Evolutionary conservation across 768 basidiomycete genomes (phyloP), one percentile per base, ranked within the genome.

Genomic region (Russula vinacea): DNA sequence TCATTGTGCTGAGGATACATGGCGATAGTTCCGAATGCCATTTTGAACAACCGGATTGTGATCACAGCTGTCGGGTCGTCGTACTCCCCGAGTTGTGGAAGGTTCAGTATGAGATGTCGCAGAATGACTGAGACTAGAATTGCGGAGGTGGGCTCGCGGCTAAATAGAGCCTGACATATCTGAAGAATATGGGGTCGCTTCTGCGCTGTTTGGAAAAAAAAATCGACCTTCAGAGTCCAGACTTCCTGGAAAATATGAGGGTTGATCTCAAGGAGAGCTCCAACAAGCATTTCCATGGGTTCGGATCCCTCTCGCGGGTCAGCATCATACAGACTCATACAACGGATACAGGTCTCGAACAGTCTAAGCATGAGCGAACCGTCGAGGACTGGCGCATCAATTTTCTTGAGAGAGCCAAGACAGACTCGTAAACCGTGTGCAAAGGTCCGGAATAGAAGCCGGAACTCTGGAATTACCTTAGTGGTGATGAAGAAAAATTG

Each of bases 241-340:
- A 98, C 91, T 76, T 97, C 94, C 74, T 96, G 90, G 73, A 97
- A 95, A 65, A 95, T 89, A 71, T 96, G 92, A 9, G 90, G 79
- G 71, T 97, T 90, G 70, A 95, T 83, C 73, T 94, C 90, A 42
- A 85, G 75, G 50, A 95, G 81, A 47, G 90, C 85, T 74, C 84
- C 82, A 6, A 84, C 84, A 56, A 90, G 78, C 81, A 88, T 87
- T 62, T 99, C 96, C 70, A 94, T 83, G 6, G 87, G 87, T 72
- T 98, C 94, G 57, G 87, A 83, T 60, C 81, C 80, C 60, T 88
- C 84, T 50, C 84, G 84, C 56, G 82, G 81, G 61, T 88, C 83
- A 6, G 85, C 80, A 62, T 90, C 90, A 72, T 92, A 92, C 53
- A 96, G 80, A 17, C 86, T 81, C 83, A 97, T 88, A 77, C 90